Base-by-base conservation (phyloP, 148 eudicot genomes). In the Nepenthes gracilis region DNA sequence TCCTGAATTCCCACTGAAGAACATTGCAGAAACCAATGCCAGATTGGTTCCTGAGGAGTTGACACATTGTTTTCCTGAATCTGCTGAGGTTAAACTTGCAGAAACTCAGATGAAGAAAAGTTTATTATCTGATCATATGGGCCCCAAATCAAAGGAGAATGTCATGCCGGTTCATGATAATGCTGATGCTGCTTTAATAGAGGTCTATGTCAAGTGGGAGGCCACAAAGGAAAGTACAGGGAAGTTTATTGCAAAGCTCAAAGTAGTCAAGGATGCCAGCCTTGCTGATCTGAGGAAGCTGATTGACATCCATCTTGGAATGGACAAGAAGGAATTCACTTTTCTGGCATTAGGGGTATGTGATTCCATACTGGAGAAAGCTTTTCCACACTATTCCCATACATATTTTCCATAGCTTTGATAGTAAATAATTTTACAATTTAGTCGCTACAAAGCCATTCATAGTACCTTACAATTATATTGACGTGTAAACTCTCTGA, bases 171-270 rank as follows among this genome's bases (percentile, higher is more conserved):
- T 43, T 54, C 45, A 57, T 43, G 68, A 74, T 53, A 64, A 38
- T 9, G 66, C 37, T 1, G 53, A 35, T 36, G 85, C 62, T 58
- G 77, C 67, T 56, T 47, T 73, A 60, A 70, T 85, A 70, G 86
- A 87, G 59, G 81, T 90, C 4, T 74, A 77, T 62, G 92, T 87
- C 35, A 90, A 90, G 70, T 90, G 97, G 97, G 97, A 91, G 64
- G 92, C 80, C 11, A 83, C 95, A 35, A 83, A 79, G 75, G 96
- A 83, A 32, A 77, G 83, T 65, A 73, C 75, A 1, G 96, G 92
- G 8, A 85, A 90, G 53, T 65, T 79, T 36, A 81, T 90, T 57
- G 74, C 78, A 35, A 86, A 75, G 34, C 67, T 89, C n/a, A 89
- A 84, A 73, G 72, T 85, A 62, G 77, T 49, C 32, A 81, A 85